Evolutionary conservation across 169 alveolate species (phyloP), one percentile per base, ranked within the genome.

Genomic region (Plasmodium yoelii): DNA sequence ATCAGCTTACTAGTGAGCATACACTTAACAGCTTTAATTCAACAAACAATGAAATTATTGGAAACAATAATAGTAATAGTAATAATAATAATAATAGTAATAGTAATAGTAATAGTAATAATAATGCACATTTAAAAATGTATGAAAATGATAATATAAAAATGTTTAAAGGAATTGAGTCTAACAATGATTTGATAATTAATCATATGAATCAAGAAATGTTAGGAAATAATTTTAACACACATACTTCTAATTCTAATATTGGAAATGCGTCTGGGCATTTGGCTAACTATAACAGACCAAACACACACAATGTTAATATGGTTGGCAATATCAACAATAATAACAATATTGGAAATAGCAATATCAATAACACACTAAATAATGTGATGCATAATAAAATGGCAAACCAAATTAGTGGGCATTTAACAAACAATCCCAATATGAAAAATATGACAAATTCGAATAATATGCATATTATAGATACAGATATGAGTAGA

Each of bases 11-110:
- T 46, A 84, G 55, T 47, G 56, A 84, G n/a, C 28, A 55, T 1
- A 44, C 86, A 13, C n/a, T 84, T 1, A 84, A 63, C 28, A 68
- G 10, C n/a, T 84, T 84, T 68, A 77, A 77, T 61, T 9, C 74
- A 5, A 10, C 53, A n/a, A 80, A 59, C 34, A 80, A 22, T 67
- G 68, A 61, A 9, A 24, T 46, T 15, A 51, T 24, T 56, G 49
- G 65, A 15, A 67, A 46, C n/a, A 74, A 74, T 51, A 39, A 49
- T 18, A 70, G 26, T 57, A 57, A 57, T 18, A 34, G 4, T 3
- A 34, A 34, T 3, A 34, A 34, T 4, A 34, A 34, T 3, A 34
- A 34, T 3, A 34, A 34, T 4, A 34, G 4, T 3, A 34, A 34
- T 3, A 34, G n/a, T n/a, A 74, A 74, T 51, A 39, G 24, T 18